These are phyloP conservation scores for Stenocarpella maydis DNA, from an alignment of 2,329 filamentous ascomycete genomes.

Conservation along the genomic window DNA sequence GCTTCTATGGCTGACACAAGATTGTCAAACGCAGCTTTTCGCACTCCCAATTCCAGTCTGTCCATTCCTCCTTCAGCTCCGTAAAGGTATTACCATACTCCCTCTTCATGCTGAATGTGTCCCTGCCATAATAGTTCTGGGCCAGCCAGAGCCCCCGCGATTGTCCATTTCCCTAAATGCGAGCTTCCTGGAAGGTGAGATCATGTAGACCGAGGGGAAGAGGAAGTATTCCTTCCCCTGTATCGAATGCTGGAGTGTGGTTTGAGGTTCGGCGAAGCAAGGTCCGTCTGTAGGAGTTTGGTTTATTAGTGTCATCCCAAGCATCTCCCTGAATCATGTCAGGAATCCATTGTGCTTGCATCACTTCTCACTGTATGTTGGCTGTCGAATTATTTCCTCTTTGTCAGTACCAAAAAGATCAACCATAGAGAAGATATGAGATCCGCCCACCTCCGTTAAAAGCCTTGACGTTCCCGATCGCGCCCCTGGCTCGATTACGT, in stretches of 20 bases:
- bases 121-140: not conserved
- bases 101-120: not conserved
- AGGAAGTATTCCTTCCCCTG: not conserved
- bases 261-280: not conserved
- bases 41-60: not conserved
- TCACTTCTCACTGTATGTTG: too few species aligned
- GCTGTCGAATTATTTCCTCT: too few species aligned
- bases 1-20: too few species aligned
- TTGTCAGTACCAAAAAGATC: not conserved
- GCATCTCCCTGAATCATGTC: not conserved
- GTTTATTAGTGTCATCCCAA: not conserved
- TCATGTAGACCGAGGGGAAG: not conserved
- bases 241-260: not conserved
- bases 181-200: not conserved
- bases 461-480: not conserved
- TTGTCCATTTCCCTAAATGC: not conserved
- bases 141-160: not conserved
- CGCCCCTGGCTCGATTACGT: not conserved
- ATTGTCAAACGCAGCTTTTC: not conserved
- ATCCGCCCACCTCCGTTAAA: not conserved
- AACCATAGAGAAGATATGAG: not conserved
- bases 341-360: not conserved
- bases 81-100: too few species aligned
- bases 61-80: too few species aligned
- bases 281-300: not conserved